Base-by-base conservation (phyloP, 139 green algal species). In the Choricystis sp. region DNA sequence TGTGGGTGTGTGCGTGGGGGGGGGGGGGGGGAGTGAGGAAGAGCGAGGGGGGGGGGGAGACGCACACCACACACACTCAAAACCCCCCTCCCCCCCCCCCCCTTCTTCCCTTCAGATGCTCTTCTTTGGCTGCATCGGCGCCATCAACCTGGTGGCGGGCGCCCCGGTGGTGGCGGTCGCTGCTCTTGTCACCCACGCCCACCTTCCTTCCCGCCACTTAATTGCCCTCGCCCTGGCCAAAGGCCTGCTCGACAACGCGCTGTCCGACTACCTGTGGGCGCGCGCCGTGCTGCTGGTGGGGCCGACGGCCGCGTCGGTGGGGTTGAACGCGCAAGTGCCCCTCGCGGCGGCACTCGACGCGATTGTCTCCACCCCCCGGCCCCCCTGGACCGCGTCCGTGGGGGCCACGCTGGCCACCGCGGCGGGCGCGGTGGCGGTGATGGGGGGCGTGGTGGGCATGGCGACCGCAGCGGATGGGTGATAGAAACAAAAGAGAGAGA, bases 251-350 rank as follows among this genome's bases (percentile, higher is more conserved):
- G 91, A 98, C 72, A 97, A 98, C 66, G 87, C 94, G 25, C 65
- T 97, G 28, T 85, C 79, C 3, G 92, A 98, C 75, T 96, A 95
- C 71, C 78, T 97, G 9, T 98, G 92, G 92, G 91, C 89, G 0
- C 69, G 85, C 0, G 85, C 92, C 19, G 91, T 98, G 5, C 74
- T 98, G 57, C 73, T 98, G 22, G 72, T 94, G 49, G 81, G 86
- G 4, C 87, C 91, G 49, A 97, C 91, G 0, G 66, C 92, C 16
- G 89, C 89, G 23, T 95, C 89, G 0, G 71, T 90, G 1, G 88
- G 87, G 1, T 76, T 97, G 20, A 84, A 80, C 0, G 69, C 94
- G 0, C 91, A 97, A 69, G 82, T 94, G 14, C 77, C 77, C 19
- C 30, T 85, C 29, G 77, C 74, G 0, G 66, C 80, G n/a, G 3